A percentile compares a stretch with the other conserved stretches of the same genome.
phyloP scores from a whole-genome alignment of 805 yeast genomes.

The Schwanniomyces polymorphus region DNA sequence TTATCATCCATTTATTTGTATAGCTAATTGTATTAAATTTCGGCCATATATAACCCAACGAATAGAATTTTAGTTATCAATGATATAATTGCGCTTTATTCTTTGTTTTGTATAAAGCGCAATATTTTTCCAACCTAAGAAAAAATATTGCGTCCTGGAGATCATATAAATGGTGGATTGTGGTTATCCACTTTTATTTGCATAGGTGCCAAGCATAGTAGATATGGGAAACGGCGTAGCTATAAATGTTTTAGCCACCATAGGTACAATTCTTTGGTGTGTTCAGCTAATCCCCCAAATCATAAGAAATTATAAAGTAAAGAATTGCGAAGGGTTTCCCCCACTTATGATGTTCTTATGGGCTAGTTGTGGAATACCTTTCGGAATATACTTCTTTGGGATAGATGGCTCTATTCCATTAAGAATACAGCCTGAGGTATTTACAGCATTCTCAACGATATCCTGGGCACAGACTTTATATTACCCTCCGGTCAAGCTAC shows the following conservation, averaged over 20 bases:
- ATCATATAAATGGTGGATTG: no score
- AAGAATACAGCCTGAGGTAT: constrained; percentile 84
- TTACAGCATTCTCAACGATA: constrained; percentile 65
- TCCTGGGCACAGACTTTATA: constrained; percentile 63
- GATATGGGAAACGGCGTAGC: constrained; percentile 36
- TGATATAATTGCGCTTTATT: no score
- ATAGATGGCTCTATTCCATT: constrained; percentile 73
- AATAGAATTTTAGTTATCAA: no score
- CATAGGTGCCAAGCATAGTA: not conserved
- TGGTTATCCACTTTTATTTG: not conserved
- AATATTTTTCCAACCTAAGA: no score
- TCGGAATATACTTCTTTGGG: constrained; percentile 78
- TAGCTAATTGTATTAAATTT: not conserved
- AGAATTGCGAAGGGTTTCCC: constrained; percentile 85
- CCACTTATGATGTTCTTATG: constrained; percentile 86
- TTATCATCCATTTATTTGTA: not conserved
- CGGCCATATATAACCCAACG: no score
- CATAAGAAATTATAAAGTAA: constrained; percentile 65
- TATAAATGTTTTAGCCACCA: constrained; percentile 76
- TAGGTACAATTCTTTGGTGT: constrained; percentile 93
- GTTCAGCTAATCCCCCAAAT: constrained; percentile 87
- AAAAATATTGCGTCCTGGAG: no score
- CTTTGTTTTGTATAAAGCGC: no score
- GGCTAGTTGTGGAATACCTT: constrained; percentile 76
- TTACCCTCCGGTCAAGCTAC: constrained; percentile 64